Conservation (phyloP, 805 yeast species). For the Myxozyma monticola region DNA sequence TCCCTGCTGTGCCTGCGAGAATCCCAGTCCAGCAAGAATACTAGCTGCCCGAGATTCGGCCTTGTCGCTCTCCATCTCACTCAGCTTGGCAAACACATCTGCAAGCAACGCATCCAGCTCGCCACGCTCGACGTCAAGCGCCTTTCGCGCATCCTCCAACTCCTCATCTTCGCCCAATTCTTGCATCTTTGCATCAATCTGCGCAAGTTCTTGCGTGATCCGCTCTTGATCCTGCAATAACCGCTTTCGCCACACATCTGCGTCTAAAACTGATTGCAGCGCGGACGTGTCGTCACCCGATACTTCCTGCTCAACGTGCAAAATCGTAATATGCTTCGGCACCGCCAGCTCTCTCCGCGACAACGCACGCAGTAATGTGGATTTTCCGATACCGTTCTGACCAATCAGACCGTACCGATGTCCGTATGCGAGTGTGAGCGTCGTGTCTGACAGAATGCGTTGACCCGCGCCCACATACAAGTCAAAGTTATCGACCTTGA, state of each 20-base stretch:
- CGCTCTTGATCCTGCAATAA: conserved; percentile 68
- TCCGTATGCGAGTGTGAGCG: conserved; percentile 84
- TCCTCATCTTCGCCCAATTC: conserved; percentile 44
- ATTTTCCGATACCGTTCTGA: conserved; percentile 99
- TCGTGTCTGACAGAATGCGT: conserved; percentile 85
- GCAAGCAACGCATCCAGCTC: conserved; percentile 78
- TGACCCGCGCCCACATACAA: conserved; percentile 94
- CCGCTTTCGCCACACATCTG: conserved; percentile 98
- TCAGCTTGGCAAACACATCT: conserved; percentile 76
- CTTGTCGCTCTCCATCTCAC: conserved; percentile 94
- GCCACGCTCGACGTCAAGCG: conserved; percentile 84
- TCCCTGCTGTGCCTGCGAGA: conserved; percentile 80
- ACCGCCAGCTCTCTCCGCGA: conserved; percentile 91
- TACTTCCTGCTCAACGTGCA: conserved; percentile 97
- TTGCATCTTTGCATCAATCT: conserved; percentile 66
- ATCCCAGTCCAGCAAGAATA: conserved; percentile 89
- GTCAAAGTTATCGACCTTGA: conserved; percentile 89
- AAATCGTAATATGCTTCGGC: conserved; percentile 91
- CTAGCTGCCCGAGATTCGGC: conserved; percentile 98
- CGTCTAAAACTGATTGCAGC: conserved; percentile 93
- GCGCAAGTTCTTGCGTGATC: conserved; percentile 65
- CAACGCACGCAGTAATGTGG: conserved; percentile 85
- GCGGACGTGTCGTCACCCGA: conserved; percentile 91
- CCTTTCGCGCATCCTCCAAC: conserved; percentile 58
- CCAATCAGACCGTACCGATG: conserved; percentile 97